Evolutionary conservation across 345 rosid species (phyloP).

Genomic region (Boechera retrofracta): DNA sequence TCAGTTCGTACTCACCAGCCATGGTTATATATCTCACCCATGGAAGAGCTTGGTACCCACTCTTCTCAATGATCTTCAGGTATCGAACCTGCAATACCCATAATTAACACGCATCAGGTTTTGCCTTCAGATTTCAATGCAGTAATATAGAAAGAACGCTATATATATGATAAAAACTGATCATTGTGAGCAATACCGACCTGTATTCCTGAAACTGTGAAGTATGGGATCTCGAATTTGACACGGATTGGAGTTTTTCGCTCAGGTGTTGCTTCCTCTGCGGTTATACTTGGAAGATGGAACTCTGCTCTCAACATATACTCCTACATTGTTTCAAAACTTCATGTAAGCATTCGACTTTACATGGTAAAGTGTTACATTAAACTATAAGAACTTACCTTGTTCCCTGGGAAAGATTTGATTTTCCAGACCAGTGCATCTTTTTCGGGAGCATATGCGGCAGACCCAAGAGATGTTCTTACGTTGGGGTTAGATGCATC

Average conservation of each 20-base stretch:
- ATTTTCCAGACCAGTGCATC: conserved; percentile 84
- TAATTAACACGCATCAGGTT: conserved; percentile 25
- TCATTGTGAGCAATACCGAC: conserved; percentile 40
- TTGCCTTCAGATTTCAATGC: background rate
- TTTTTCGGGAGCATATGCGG: conserved; percentile 77
- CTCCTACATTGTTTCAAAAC: conserved; percentile 55
- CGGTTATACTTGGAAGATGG: conserved; percentile 83
- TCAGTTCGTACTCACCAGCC: conserved; percentile 97
- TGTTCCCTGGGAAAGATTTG: conserved; percentile 73
- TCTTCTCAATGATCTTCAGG: conserved; percentile 96
- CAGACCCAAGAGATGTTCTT: conserved; percentile 80
- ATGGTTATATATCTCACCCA: conserved; percentile 99
- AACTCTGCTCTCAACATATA: conserved; percentile 89
- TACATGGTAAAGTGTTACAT: background rate
- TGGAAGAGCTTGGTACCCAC: conserved; percentile 97
- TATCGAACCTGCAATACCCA: conserved; percentile 74
- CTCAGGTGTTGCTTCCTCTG: conserved; percentile 81
- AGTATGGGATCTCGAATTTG: conserved; percentile 93
- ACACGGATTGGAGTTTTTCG: conserved; percentile 91
- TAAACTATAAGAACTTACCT: conserved; percentile 46
- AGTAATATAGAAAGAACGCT: background rate
- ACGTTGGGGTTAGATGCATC: conserved; percentile 75
- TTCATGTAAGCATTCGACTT: conserved; percentile 1
- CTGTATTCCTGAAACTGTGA: conserved; percentile 93
- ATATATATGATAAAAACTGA: background rate